phyloP scores from a whole-genome alignment of 2,329 filamentous ascomycete species.

The Endothia cerciana region DNA sequence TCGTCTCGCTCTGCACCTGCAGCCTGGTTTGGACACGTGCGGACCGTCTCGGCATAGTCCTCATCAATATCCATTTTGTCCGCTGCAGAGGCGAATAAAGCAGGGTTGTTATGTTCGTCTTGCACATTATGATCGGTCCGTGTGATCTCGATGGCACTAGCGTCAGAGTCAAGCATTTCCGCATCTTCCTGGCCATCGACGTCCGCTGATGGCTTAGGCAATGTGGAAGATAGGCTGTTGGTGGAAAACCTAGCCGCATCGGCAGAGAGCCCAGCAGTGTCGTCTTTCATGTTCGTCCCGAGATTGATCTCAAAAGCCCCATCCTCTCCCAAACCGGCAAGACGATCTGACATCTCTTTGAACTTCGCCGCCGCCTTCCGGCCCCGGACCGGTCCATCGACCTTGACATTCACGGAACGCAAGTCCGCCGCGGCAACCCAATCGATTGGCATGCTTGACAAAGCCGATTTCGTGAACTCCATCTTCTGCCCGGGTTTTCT shows the following conservation, averaged over 20 bases:
- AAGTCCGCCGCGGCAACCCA: constrained; percentile 15
- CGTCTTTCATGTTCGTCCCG: neutral
- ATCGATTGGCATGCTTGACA: constrained; percentile 7
- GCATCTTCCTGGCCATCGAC: neutral
- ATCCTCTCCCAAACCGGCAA: neutral
- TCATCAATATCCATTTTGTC: neutral
- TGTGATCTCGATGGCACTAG: neutral
- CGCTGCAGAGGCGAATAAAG: no score
- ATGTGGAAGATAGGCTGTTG: no score
- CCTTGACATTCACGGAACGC: neutral
- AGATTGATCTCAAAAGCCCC: neutral
- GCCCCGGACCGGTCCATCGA: neutral
- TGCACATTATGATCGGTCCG: neutral
- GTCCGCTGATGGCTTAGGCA: neutral
- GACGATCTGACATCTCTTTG: neutral
- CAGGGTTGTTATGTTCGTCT: neutral
- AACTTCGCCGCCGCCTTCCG: neutral
- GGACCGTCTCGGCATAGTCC: neutral
- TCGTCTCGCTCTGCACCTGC: neutral
- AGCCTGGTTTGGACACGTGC: no score
- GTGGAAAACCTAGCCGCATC: neutral
- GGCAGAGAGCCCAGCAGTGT: neutral
- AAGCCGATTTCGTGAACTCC: constrained; percentile 6
- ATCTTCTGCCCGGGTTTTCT: neutral
- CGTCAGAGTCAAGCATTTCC: neutral